Base-by-base conservation (phyloP, 2,329 filamentous ascomycete genomes). In the Samsoniella hepiali region DNA sequence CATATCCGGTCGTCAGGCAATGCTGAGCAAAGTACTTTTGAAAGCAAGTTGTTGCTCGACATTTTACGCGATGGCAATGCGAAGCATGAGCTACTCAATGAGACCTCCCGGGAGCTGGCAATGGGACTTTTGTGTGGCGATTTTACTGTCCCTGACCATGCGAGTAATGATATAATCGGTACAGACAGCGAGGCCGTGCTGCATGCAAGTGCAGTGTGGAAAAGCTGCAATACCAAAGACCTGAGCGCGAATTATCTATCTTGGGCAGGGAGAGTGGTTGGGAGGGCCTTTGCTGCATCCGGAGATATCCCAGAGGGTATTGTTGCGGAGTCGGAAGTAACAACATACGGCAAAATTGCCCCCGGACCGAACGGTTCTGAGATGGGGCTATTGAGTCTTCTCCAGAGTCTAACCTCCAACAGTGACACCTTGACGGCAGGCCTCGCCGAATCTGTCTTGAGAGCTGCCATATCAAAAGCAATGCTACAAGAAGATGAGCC, bases 221-320 rank as follows among this genome's bases (percentile, higher is more conserved):
- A 88, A 71, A 93, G 90, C 49, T 90, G 92, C 68, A 82, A 84
- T 64, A 81, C 84, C n/a, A 79, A 83, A 44, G 78, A 83, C 1
- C 79, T 89, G 17, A 90, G 87, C 63, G 78, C 84, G 32, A 83
- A 86, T 17, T 97, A 95, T 72, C 78, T 92, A 1, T 79, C 91
- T 1, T 99, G 96, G 96, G 90, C 91, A 51, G 93, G 91, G 3
- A 85, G 89, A 66, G 89, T 93, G 2, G 81, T 98, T 51, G 95
- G 96, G 8, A 86, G 92, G 72, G 88, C 91, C 0, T 98, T 93
- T 75, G 88, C 89, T 45, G 84, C 90, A 17, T 91, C 87, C 34
- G 93, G 93, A 1, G 81, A 86, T 62, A 82, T 91, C 6, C 84
- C 87, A 17, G 73, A 79, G 42, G 84, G 84, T 56, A 78, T 90